Evolutionary conservation across 2,329 filamentous ascomycete genomes (phyloP).

Genomic region (Xylaria sp.): DNA sequence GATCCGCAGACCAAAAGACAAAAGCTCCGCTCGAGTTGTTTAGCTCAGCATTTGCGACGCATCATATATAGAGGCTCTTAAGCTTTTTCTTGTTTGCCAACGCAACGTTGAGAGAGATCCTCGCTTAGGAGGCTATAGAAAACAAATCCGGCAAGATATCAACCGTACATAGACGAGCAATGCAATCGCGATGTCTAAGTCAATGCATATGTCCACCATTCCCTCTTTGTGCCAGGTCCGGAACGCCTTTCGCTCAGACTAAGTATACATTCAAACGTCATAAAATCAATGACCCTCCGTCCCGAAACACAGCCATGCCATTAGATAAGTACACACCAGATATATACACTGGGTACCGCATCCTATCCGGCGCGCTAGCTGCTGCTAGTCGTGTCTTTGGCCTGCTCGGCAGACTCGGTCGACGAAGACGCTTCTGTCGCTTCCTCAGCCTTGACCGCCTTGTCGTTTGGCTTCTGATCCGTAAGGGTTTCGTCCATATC

Average conservation of each 20-base stretch:
- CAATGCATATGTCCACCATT: constrained; percentile 20
- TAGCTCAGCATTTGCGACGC: neutral
- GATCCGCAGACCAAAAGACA: neutral
- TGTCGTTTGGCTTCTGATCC: constrained; percentile 50
- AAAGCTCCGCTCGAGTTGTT: neutral
- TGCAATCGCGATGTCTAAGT: constrained; percentile 6
- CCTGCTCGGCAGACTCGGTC: constrained; percentile 25
- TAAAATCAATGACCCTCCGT: constrained; percentile 28
- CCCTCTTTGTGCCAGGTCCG: constrained; percentile 33
- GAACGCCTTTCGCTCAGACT: constrained; percentile 39
- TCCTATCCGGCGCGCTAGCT: constrained; percentile 24
- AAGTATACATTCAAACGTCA: constrained; percentile 34
- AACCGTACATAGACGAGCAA: constrained; percentile 12
- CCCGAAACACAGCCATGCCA: constrained; percentile 28
- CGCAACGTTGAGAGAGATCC: neutral
- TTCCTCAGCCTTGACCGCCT: constrained; percentile 35
- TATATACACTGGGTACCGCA: constrained; percentile 11
- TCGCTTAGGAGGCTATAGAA: neutral
- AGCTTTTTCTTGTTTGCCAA: neutral
- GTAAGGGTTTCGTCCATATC: constrained; percentile 58
- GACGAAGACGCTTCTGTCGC: constrained; percentile 23
- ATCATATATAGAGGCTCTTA: neutral
- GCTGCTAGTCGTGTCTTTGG: constrained; percentile 30
- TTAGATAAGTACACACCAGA: neutral
- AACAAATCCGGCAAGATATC: constrained; percentile 1